phyloP scores from a whole-genome alignment of 106 monocot species.

The Dioscorea dumetorum region DNA sequence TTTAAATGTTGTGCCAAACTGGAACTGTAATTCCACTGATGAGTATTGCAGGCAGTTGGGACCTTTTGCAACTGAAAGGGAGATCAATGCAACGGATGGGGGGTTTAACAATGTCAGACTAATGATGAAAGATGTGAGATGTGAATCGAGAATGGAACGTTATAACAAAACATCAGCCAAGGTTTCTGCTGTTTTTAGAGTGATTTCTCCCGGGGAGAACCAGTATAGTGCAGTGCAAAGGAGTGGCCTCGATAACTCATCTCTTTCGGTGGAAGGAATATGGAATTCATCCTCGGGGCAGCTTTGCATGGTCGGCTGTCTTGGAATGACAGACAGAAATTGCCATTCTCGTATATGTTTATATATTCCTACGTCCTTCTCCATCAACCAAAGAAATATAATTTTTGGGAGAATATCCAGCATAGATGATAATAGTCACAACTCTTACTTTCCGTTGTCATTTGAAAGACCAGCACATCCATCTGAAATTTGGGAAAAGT shows the following conservation, averaged over 20 bases:
- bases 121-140: constrained; percentile 54
- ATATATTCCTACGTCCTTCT: constrained; percentile 48
- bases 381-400: constrained; percentile 31
- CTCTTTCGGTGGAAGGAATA: constrained; percentile 50
- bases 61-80: constrained; percentile 34
- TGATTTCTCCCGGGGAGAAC: constrained; percentile 25
- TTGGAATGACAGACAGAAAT: constrained; percentile 15
- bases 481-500: constrained; percentile 24
- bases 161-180: constrained; percentile 22
- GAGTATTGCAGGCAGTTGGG: constrained; percentile 50
- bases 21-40: constrained; percentile 51
- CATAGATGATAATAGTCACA: constrained; percentile 8
- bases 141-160: constrained; percentile 18
- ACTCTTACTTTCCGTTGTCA: constrained; percentile 29
- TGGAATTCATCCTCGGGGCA: constrained; percentile 55
- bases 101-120: constrained; percentile 30
- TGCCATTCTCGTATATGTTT: constrained; percentile 57
- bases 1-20: constrained; percentile 47
- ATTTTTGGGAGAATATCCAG: constrained; percentile 35
- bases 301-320: constrained; percentile 75
- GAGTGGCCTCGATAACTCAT: constrained; percentile 27
- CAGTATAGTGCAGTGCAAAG: constrained; percentile 13
- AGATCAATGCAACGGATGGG: constrained; percentile 26
- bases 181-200: constrained; percentile 53
- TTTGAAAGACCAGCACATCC: constrained; percentile 32